These are phyloP conservation scores for Seminavis robusta DNA, from an alignment of 108 stramenopile species.

Conservation along the genomic window DNA sequence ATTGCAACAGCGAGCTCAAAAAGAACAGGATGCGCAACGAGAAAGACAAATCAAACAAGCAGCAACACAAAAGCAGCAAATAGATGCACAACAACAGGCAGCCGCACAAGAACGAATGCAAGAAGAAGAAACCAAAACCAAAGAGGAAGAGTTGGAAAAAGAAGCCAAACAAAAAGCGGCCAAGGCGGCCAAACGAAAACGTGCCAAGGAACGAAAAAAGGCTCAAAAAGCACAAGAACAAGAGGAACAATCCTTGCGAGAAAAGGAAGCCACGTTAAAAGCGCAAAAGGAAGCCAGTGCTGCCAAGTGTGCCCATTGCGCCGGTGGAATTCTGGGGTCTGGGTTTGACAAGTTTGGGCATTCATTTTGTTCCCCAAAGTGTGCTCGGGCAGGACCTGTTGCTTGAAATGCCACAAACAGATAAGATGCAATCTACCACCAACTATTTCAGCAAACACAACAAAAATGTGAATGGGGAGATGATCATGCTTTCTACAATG, in stretches of 20 bases:
- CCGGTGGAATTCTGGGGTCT: conserved; percentile 39
- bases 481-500: no score
- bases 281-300: conserved; percentile 29
- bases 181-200: conserved; percentile 43
- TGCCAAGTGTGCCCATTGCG: conserved; percentile 41
- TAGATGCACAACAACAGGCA: neutral
- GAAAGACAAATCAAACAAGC: no score
- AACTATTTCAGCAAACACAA: no score
- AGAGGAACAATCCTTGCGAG: conserved; percentile 11
- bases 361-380: conserved; percentile 49
- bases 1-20: conserved; percentile 6
- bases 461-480: no score
- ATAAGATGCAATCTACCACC: no score
- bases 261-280: conserved; percentile 13
- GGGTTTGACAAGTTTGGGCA: conserved; percentile 55
- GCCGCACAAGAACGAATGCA: no score
- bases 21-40: no score
- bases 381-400: no score
- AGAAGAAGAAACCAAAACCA: neutral
- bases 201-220: conserved; percentile 47
- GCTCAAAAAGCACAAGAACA: conserved; percentile 30
- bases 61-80: conserved; percentile 5
- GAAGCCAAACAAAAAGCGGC: conserved; percentile 27
- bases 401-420: no score
- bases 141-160: neutral